Evolutionary conservation across 768 basidiomycete species (phyloP), one percentile per base, ranked within the genome.

Genomic region (Pholiota microspora): DNA sequence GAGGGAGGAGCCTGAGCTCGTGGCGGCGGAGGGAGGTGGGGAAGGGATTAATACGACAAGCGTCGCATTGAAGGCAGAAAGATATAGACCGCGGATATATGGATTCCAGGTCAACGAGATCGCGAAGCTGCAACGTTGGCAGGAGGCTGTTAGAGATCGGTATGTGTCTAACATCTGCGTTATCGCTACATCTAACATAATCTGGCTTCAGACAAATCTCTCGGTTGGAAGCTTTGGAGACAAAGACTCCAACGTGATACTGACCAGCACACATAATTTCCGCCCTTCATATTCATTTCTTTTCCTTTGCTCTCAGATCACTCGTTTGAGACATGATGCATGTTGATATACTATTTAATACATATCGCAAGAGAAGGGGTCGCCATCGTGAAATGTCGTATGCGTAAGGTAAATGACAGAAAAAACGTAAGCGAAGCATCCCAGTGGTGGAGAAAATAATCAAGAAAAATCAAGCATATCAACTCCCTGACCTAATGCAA

Each of bases 81-180:
- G 93, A 60, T 95, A 97, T 69, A 79, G 91, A 51, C 95, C 96
- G 28, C 85, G 86, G 66, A 95, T 98, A 49, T 98, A 98, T 71
- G 97, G 97, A 1, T 99, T 99, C 80, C 92, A 94, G 71, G 76
- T 98, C 31, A 83, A 98, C 64, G 97, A 98, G 75, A 86, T 83
- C 56, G 96, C 96, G 15, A 95, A 89, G 70, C 71, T 97, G 61
- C 89, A 94, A 67, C 77, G 95, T 63, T 99, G 97, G 97, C 93
- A 98, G 70, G 92, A 94, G 72, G 95, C 92, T 3, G 82, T 89
- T 32, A 74, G 96, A 51, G 95, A 98, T 71, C 80, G 82, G 93
- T 89, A 57, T 55, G 84, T 76, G 12, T 62, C 48, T 28, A 45
- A 36, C 35, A 44, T 25, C 38, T 44, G 2, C 28, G 23, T 49